A percentile compares a stretch with the other conserved stretches of the same genome.
phyloP scores from a whole-genome alignment of 768 basidiomycete species.

The Boletus eberwhitei region DNA sequence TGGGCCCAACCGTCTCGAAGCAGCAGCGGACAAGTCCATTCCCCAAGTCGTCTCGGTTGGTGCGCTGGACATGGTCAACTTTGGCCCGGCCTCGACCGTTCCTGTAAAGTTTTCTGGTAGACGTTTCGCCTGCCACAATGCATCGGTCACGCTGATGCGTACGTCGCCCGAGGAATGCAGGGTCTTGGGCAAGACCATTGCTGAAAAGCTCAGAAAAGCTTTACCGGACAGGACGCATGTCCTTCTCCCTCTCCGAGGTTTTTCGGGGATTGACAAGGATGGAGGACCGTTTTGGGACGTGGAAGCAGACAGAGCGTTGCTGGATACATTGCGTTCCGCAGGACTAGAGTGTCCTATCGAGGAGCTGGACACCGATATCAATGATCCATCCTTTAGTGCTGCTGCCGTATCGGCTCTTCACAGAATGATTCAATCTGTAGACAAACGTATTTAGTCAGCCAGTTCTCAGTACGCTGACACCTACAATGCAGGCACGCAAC shows the following conservation, averaged over 20 bases:
- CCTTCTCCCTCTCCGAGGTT: slow-evolving; percentile 24
- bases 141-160: slow-evolving; percentile 30
- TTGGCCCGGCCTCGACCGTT: slow-evolving; percentile 28
- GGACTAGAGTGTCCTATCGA: slow-evolving; percentile 17
- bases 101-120: slow-evolving; percentile 16
- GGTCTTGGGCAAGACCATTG: slow-evolving; percentile 21
- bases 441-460: background rate
- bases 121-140: slow-evolving; percentile 24
- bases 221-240: slow-evolving; percentile 17
- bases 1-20: slow-evolving; percentile 27
- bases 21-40: slow-evolving; percentile 16
- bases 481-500: background rate
- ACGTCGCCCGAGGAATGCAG: slow-evolving; percentile 26
- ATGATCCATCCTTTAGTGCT: slow-evolving; percentile 22
- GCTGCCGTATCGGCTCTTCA: slow-evolving; percentile 18
- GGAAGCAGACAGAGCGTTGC: slow-evolving; percentile 23
- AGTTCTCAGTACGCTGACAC: background rate
- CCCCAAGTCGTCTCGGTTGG: slow-evolving; percentile 32
- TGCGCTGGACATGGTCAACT: slow-evolving; percentile 35
- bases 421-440: slow-evolving; percentile 11
- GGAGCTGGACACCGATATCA: slow-evolving; percentile 27
- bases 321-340: slow-evolving; percentile 14
- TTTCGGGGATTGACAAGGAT: slow-evolving; percentile 25
- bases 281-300: slow-evolving; percentile 24
- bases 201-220: slow-evolving; percentile 18